Evolutionary conservation across 441 rosid genomes (phyloP), one percentile per base, ranked within the genome.

Genomic region (Gossypium davidsonii): DNA sequence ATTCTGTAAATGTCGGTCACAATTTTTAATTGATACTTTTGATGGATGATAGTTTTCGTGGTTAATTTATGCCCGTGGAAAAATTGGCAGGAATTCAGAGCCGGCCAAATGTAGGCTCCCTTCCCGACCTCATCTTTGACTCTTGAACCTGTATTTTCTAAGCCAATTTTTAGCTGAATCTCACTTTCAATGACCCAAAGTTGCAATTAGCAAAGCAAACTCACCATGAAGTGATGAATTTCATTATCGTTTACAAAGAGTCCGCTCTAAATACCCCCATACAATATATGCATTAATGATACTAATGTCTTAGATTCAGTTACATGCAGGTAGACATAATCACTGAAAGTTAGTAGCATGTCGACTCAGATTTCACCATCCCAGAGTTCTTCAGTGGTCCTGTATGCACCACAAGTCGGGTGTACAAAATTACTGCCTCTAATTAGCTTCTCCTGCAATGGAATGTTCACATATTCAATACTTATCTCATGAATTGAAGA

Each of bases 361-460:
- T 14, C 6, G 26, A 66, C 62, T 73, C 70, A 74, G 56, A 74
- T 39, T 42, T 66, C 72, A 74, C 49, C 72, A 65, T 74, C 72
- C 77, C 77, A 74, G 1, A 74, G 46, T 14, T 74, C 67, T 66
- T 74, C 77, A 17, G 67, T 0, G 37, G 48, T 74, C 72, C 37
- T 66, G 66, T 74, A 74, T 15, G 48, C 25, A 12, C 77, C 72
- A 17, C 2, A 39, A 42, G 59, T 23, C 56, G 59, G 59, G 21
- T 67, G 66, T 3, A 66, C 46, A 11, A 9, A 74, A 10, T 17
- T 57, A 6, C 18, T 12, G 60, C 67, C 77, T 56, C 2, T 74
- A 3, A 74, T 5, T 25, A 56, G 44, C 57, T 66, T 74, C 66
- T 65, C 77, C 72, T 74, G 77, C 72, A 66, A n/a, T 18, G 6